Evolutionary conservation across 2,329 filamentous ascomycete genomes (phyloP).

Genomic region (Truncatella angustata): DNA sequence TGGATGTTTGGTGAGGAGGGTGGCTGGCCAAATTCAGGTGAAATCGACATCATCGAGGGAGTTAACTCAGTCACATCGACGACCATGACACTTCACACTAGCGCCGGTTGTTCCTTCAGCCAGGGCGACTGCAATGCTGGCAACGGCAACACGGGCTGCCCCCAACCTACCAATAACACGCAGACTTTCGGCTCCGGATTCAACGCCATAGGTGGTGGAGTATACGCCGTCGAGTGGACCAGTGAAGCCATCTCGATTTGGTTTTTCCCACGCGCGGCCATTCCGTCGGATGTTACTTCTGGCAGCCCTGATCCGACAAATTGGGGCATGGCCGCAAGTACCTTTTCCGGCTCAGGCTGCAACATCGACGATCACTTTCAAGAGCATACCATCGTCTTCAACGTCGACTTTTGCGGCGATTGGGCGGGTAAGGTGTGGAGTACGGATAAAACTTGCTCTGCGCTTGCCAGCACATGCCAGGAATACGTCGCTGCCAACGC

Average conservation of each 20-base stretch:
- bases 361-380: conserved; percentile 69
- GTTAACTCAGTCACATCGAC: conserved; percentile 63
- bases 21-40: conserved; percentile 65
- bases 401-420: conserved; percentile 83
- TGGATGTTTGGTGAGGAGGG: conserved; percentile 61
- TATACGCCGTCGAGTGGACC: conserved; percentile 79
- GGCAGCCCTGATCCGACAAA: conserved; percentile 59
- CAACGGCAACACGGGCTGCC: conserved; percentile 56
- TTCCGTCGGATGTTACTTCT: conserved; percentile 62
- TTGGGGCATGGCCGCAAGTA: conserved; percentile 70
- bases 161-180: conserved; percentile 48
- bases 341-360: conserved; percentile 67
- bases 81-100: conserved; percentile 67
- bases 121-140: conserved; percentile 52
- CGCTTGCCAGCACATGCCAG: conserved; percentile 63
- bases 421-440: conserved; percentile 77
- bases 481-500: conserved; percentile 73
- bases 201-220: conserved; percentile 66
- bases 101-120: conserved; percentile 53
- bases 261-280: conserved; percentile 69
- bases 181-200: conserved; percentile 66
- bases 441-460: conserved; percentile 53
- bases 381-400: conserved; percentile 73
- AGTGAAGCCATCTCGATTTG: conserved; percentile 69
- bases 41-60: conserved; percentile 81